These are phyloP conservation scores for Fraxinus anomala DNA, from an alignment of 257 asterid species.

Conservation along the genomic window DNA sequence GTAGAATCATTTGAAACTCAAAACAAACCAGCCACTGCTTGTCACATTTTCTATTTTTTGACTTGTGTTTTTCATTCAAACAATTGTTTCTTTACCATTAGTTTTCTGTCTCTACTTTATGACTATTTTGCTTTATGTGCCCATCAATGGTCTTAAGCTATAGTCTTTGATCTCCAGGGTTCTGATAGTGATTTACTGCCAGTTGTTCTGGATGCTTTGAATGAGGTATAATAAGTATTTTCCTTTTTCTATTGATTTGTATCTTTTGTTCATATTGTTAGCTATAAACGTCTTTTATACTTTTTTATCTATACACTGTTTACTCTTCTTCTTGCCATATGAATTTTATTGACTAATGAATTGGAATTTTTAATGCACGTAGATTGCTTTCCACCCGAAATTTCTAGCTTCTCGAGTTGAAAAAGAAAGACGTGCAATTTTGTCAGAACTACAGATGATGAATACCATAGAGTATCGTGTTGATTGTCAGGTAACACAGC, in stretches of 20 bases:
- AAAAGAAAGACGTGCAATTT: constrained; percentile 92
- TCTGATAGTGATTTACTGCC: constrained; percentile 91
- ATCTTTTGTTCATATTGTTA: constrained; percentile 7
- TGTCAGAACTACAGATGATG: constrained; percentile 98
- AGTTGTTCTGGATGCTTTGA: constrained; percentile 91
- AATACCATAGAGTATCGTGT: constrained; percentile 99
- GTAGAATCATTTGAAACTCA: neutral
- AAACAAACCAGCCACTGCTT: constrained; percentile 7
- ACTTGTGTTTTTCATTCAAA: neutral
- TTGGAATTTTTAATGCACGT: constrained; percentile 26
- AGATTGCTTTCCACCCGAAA: constrained; percentile 97
- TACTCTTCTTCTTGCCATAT: constrained; percentile 14
- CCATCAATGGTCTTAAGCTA: constrained; percentile 27
- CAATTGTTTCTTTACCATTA: constrained; percentile 1
- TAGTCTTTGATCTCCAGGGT: constrained; percentile 53
- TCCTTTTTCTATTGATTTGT: neutral
- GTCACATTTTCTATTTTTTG: constrained; percentile 5
- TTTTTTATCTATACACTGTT: constrained; percentile 4
- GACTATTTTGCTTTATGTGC: constrained; percentile 19
- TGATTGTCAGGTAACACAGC: constrained; percentile 87
- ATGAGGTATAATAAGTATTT: constrained; percentile 62
- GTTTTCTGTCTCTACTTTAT: constrained; percentile 8
- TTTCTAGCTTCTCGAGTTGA: constrained; percentile 94
- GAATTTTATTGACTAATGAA: constrained; percentile 11
- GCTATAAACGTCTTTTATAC: neutral